Evolutionary conservation across 129 eudicot genomes (phyloP), one percentile per base, ranked within the genome.

Genomic region (Ambrosia trifida): DNA sequence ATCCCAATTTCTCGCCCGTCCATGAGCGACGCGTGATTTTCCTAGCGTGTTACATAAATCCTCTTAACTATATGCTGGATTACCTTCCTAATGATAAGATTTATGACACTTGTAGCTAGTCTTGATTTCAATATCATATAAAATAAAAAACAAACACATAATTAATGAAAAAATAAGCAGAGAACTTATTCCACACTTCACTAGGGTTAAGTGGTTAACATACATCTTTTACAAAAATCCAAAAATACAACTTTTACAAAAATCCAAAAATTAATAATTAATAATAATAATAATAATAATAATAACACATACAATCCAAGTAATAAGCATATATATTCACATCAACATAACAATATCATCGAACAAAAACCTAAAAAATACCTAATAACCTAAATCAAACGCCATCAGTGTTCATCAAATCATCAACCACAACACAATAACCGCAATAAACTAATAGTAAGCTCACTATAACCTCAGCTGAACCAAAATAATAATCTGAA

Each of bases 331-430:
- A 33, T 69, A 2, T 11, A 69, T 13, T 7, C 49, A 41, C 7
- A 58, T 61, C 43, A 72, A 64, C 14, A 45, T 40, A 36, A 62
- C 59, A 51, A 49, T 20, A 49, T 36, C 41, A 38, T 6, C 51
- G 8, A 14, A 49, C 16, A 13, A 49, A 38, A 38, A 5, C 43
- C 43, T 38, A 38, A 38, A 38, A 38, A n/a, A n/a, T n/a, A 38
- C 5, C 6, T 36, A 36, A 36, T 36, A 36, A 36, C 43, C 43
- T 38, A 38, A 38, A 7, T 38, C 43, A 38, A 38, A 38, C 43
- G 43, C 43, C 43, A 7, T 38, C 43, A 38, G 4, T 2, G 33
- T 62, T 38, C 64, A 16, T 20, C 11, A 74, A 50, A 20, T 64
- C 31, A 64, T 51, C n/a, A 73, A 49, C 65, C 47, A 28, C 36